These are phyloP conservation scores for Cercospora zeina DNA, from an alignment of 2,329 filamentous ascomycete genomes.

Conservation along the genomic window DNA sequence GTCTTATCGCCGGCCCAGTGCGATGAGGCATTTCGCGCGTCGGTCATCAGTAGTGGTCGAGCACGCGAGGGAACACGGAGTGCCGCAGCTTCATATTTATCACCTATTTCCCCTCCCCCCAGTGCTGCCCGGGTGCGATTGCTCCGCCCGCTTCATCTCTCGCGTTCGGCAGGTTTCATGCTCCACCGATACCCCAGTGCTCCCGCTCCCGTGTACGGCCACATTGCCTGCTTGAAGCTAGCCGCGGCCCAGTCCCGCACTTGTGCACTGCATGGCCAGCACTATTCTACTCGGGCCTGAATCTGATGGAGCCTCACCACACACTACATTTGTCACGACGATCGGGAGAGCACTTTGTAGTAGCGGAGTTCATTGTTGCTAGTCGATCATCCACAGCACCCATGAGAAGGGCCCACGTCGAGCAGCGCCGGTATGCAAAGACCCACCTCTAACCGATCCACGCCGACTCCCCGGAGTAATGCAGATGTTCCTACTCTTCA, in stretches of 20 bases:
- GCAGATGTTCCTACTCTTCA: conserved; percentile 1
- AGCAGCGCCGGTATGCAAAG: not conserved
- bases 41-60: not conserved
- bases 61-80: not conserved
- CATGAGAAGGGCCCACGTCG: not conserved
- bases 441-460: not conserved
- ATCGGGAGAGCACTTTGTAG: not conserved
- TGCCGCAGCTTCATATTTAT: not conserved
- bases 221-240: not conserved
- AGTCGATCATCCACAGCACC: not conserved
- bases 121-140: not conserved
- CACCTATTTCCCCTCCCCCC: not conserved
- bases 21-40: too few relatives aligned
- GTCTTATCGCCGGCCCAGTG: conserved; percentile 1
- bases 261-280: not conserved
- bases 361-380: conserved; percentile 2
- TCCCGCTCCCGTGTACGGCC: not conserved
- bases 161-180: not conserved
- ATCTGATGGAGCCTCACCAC: too few relatives aligned
- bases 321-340: too few relatives aligned
- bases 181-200: not conserved
- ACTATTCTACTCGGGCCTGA: not conserved
- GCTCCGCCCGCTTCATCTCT: not conserved
- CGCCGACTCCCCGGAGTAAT: not conserved
- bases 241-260: not conserved